These are phyloP conservation scores for Leishmania amazonensis DNA, from an alignment of 208 protist species.

Conservation along the genomic window DNA sequence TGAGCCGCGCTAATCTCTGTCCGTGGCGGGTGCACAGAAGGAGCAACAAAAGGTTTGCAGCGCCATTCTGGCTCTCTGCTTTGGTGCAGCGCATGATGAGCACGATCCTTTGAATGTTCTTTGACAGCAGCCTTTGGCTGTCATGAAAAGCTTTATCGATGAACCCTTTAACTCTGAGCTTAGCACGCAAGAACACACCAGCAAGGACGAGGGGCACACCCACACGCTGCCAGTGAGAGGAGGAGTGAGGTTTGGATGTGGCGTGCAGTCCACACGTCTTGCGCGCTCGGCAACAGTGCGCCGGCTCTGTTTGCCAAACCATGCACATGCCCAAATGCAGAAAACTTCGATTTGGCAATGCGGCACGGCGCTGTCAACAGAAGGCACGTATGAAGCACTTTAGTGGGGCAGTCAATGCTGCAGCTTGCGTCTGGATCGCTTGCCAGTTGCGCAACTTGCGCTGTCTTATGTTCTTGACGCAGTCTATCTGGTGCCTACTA, in stretches of 20 bases:
- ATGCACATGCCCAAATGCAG: background rate
- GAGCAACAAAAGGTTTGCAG: background rate
- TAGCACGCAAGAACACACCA: background rate
- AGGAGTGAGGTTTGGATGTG: too few species aligned
- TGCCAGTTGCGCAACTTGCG: background rate
- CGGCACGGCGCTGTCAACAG: too few species aligned
- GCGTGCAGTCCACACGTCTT: too few species aligned
- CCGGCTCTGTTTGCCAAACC: too few species aligned
- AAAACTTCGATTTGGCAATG: background rate
- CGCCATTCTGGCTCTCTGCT: background rate
- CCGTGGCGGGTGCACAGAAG: background rate
- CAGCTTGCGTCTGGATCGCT: background rate
- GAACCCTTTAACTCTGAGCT: slow-evolving; percentile 38
- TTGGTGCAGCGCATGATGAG: slow-evolving; percentile 3
- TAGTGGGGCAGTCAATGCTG: background rate
- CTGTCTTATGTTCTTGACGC: background rate
- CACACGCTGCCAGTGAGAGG: background rate
- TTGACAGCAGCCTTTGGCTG: slow-evolving; percentile 10
- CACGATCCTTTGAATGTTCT: slow-evolving; percentile 27
- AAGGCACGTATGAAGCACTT: background rate
- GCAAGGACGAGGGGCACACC: background rate
- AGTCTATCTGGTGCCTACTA: background rate
- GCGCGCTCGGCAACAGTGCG: background rate
- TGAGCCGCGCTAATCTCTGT: background rate
- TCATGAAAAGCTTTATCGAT: slow-evolving; percentile 25